Percentiles rank a stretch among this genome's conserved stretches.
These are phyloP conservation scores for Colletotrichum acutatum DNA, from an alignment of 2,329 filamentous ascomycete species.

Conservation along the genomic window DNA sequence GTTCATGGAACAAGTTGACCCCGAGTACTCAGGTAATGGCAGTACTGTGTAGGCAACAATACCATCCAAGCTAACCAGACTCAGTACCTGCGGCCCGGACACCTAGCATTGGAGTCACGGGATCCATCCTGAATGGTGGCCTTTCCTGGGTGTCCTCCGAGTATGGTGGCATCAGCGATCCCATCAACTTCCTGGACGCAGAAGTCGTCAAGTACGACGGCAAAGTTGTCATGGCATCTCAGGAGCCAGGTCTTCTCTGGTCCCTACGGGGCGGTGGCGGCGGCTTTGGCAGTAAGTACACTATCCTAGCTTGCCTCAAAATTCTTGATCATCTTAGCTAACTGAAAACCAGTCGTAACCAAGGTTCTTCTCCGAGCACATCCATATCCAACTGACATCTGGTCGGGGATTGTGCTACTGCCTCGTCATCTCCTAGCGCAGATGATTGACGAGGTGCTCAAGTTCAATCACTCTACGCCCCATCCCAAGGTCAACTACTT, in stretches of 20 bases:
- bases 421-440: background rate
- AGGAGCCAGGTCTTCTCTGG: constrained; percentile 23
- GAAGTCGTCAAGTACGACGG: constrained; percentile 29
- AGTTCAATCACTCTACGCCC: constrained; percentile 11
- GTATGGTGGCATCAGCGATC: constrained; percentile 18
- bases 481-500: constrained; percentile 27
- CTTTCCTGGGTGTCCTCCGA: constrained; percentile 21
- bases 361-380: constrained; percentile 18
- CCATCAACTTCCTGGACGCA: constrained; percentile 22
- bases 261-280: constrained; percentile 17
- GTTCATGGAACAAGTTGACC: constrained; percentile 21
- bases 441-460: constrained; percentile 5
- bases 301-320: background rate
- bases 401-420: constrained; percentile 16
- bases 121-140: constrained; percentile 12
- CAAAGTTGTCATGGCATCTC: constrained; percentile 13
- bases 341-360: background rate
- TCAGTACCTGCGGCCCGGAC: constrained; percentile 18
- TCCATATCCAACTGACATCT: constrained; percentile 21
- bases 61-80: background rate
- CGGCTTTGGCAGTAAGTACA: constrained; percentile 14
- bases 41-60: background rate
- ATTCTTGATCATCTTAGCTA: background rate
- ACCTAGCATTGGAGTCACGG: constrained; percentile 13
- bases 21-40: constrained; percentile 1